Conservation (phyloP, 768 basidiomycete species). For the Steccherinum ochraceum region DNA sequence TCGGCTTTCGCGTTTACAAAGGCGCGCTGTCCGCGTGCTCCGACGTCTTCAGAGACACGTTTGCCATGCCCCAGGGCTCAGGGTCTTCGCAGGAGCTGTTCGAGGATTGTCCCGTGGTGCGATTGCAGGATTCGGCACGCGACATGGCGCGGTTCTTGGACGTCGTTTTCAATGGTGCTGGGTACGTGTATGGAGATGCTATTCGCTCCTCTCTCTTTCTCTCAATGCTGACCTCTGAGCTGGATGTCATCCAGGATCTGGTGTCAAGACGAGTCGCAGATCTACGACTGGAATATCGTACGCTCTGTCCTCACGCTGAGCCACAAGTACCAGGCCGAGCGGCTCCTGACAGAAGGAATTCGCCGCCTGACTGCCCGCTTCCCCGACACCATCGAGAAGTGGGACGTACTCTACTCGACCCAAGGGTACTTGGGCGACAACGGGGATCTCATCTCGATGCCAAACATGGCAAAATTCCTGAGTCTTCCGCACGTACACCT, state of each 20-base stretch:
- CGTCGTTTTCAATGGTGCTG: constrained; percentile 8
- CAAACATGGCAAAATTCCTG: constrained; percentile 1
- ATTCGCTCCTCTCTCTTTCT: too few species aligned
- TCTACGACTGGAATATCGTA: background rate
- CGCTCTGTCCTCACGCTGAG: constrained; percentile 5
- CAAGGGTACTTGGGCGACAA: background rate
- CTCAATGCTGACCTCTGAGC: too few species aligned
- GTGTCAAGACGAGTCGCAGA: background rate
- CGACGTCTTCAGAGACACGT: background rate
- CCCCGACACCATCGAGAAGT: background rate
- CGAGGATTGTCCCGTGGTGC: constrained; percentile 20
- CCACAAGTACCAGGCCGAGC: constrained; percentile 7
- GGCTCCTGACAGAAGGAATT: background rate
- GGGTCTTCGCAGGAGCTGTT: constrained; percentile 3
- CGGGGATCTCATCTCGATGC: constrained; percentile 1
- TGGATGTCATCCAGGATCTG: too few species aligned
- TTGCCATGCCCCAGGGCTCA: background rate
- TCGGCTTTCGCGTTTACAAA: constrained; percentile 1
- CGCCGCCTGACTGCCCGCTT: background rate
- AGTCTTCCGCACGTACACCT: background rate
- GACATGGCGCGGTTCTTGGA: constrained; percentile 12
- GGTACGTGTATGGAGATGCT: constrained; percentile 2
- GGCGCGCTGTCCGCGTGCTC: background rate
- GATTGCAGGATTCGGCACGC: constrained; percentile 15
- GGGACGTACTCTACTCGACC: background rate